Evolutionary conservation across 2,329 filamentous ascomycete genomes (phyloP), one percentile per base, ranked within the genome.

Genomic region (Neoscytalidium dimidiatum): DNA sequence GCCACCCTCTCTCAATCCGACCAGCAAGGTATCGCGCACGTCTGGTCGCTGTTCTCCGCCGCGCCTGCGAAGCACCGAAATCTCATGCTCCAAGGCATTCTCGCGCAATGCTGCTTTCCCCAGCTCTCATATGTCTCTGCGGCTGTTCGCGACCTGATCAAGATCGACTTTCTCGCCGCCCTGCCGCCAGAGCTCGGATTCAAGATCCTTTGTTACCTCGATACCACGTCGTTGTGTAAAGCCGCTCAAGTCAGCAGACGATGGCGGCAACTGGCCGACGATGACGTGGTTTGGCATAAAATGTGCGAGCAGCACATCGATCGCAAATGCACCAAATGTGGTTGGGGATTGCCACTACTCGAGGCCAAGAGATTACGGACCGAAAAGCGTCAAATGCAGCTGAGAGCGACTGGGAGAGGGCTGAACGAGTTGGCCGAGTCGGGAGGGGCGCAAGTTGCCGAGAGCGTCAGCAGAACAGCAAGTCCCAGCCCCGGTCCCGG

Each of bases 281-380:
- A 97, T 74, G 94, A 99, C 76, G 91, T 96, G 8, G 94, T 99
- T 3, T 99, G 95, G 95, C 92, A 97, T 74, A 91, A 90, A 68
- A 97, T 98, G 94, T 99, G 95, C 75, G 93, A 97, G 77, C 94
- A 98, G 75, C 94, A 97, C 77, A 96, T 97, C 71, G 92, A 96
- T 75, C 85, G 92, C 67, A 96, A 96, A 75, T 97, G 94, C 77
- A 94, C 89, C 66, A 96, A 95, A 75, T 99, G 95, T 74, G 94
- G 95, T 26, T 98, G 94, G 92, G 95, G 95, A 2, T 79, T 99
- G 66, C 95, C 95, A 17, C 80, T 96, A 64, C 81, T 99, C 58
- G 95, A 99, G 74, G 87, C 92, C 71, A 97, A 96, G 79, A 87
- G 92, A 71, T 80, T 99, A 68, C 87, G 92, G 69, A 93, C 92